Conservation (phyloP, 805 yeast genomes). For the Suhomyces prunicola region DNA sequence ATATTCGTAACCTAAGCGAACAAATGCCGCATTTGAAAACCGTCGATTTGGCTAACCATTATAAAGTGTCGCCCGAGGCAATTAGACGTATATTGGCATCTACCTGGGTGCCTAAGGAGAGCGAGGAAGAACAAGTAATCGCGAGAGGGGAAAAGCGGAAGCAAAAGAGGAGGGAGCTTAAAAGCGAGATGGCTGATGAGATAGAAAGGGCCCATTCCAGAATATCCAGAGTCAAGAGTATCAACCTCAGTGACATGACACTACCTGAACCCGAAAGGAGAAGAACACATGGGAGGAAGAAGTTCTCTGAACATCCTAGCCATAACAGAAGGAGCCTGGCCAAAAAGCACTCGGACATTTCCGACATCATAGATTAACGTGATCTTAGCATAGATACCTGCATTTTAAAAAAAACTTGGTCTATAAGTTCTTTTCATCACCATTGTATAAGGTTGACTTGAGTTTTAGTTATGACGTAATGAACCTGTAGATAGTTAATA, state of each 20-base stretch:
- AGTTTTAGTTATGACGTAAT: not conserved
- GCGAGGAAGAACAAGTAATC: constrained; percentile 43
- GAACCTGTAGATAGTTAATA: not conserved
- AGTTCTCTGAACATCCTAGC: not conserved
- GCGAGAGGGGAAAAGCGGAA: constrained; percentile 48
- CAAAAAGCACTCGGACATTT: not conserved
- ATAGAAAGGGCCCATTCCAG: constrained; percentile 7
- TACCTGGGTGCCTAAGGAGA: constrained; percentile 65
- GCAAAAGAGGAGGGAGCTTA: constrained; percentile 11
- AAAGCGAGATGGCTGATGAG: constrained; percentile 8
- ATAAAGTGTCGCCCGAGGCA: constrained; percentile 76
- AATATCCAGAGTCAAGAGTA: constrained; percentile 8
- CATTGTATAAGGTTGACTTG: not conserved
- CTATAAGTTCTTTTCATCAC: not conserved
- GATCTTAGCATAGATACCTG: not conserved
- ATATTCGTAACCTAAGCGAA: constrained; percentile 53
- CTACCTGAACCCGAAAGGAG: not conserved
- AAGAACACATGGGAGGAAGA: not conserved
- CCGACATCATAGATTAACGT: not conserved
- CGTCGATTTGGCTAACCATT: constrained; percentile 57
- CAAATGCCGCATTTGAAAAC: constrained; percentile 60
- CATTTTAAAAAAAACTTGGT: not conserved
- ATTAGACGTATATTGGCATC: constrained; percentile 75
- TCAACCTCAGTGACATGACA: not conserved
- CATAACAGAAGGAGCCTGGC: not conserved